phyloP scores from a whole-genome alignment of 306 rosid genomes.

The Alnus rubra region DNA sequence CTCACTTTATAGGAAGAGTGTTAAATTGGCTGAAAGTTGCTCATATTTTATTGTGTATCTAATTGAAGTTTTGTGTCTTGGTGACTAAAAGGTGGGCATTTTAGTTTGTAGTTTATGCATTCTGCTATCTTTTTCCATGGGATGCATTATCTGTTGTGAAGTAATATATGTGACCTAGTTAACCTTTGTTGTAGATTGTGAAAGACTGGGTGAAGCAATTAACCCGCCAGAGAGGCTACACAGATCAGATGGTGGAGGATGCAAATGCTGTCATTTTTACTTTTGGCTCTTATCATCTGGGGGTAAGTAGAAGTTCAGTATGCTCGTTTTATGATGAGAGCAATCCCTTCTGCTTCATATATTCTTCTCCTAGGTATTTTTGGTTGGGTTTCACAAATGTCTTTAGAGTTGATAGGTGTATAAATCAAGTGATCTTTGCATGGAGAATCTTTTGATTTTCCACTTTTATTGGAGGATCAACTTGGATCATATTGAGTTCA shows the following conservation, averaged over 20 bases:
- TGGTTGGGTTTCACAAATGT: background rate
- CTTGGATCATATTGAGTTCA: constrained; percentile 16
- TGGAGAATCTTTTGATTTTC: constrained; percentile 3
- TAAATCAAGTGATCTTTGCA: constrained; percentile 14
- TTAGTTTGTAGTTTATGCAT: constrained; percentile 14
- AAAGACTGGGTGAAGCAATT: constrained; percentile 92
- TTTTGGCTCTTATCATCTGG: constrained; percentile 86
- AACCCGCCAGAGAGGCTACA: constrained; percentile 82
- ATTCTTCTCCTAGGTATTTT: background rate
- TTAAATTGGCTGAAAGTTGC: background rate
- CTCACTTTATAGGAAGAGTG: background rate
- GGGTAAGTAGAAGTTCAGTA: constrained; percentile 50
- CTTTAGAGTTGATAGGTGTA: constrained; percentile 10
- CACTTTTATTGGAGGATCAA: background rate
- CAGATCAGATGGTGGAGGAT: constrained; percentile 96
- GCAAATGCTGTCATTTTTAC: constrained; percentile 91
- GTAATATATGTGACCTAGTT: constrained; percentile 19
- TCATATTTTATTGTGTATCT: background rate
- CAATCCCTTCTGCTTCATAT: background rate
- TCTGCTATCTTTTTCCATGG: background rate
- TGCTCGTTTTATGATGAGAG: background rate
- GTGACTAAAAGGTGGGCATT: background rate
- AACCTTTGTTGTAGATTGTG: constrained; percentile 57
- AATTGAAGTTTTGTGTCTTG: background rate
- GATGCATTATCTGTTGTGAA: constrained; percentile 17